Base-by-base conservation (phyloP, 345 rosid genomes). In the Conringia planisiliqua region DNA sequence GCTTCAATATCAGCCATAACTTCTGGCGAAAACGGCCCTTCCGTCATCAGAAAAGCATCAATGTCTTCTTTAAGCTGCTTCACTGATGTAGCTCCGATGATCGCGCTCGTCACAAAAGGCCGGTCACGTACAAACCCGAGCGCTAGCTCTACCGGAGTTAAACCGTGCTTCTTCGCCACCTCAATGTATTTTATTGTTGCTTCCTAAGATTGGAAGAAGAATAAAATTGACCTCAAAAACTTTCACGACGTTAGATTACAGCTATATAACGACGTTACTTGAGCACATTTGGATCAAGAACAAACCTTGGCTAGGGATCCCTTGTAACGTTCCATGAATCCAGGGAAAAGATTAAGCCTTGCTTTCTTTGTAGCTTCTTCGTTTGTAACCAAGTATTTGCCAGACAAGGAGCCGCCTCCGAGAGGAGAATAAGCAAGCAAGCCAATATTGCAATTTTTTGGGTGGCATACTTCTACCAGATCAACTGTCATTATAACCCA, bases 381-480 rank as follows among this genome's bases (percentile, higher is more conserved):
- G 36, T 83, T 66, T 4, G 39, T 16, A 71, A 77, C 90, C 67
- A 90, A 54, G 73, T 93, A 90, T 82, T 93, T 93, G 51, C 96
- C 97, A 24, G 76, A 86, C 63, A 90, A 82, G 3, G 88, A 29
- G 70, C 98, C 97, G 35, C 92, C 92, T 39, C 70, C 97, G 44
- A 90, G 82, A 52, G 97, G 96, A 29, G 97, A 90, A 84, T 90
- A 93, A 14, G 92, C 74, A 57, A 93, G 96, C 61, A 93, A 70
- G 57, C 98, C 98, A 10, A 93, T 67, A 67, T 90, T 90, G 83
- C 86, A 90, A 59, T 93, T 86, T 9, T 90, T 86, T 16, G 89
- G 97, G 83, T 87, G 93, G 78, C 97, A 93, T 70, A 86, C 93
- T 81, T 90, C 98, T 55, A 83, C 87, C 17, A 93, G 92, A 85